Evolutionary conservation across 495 filamentous ascomycete genomes (phyloP).

Genomic region (Hypoxylon trugodes): DNA sequence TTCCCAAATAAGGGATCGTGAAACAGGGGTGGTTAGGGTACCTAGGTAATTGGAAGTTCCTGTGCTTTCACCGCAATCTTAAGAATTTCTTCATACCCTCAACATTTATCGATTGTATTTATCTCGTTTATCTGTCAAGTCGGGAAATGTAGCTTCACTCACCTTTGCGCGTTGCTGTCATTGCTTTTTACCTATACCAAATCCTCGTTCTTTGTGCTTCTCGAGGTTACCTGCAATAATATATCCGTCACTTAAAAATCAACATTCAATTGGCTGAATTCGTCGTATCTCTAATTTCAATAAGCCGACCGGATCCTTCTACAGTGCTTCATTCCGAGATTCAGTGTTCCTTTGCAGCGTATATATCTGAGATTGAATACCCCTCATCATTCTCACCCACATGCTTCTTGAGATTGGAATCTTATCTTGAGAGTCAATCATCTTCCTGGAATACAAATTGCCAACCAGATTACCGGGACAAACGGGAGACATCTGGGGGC

Average conservation of each 20-base stretch:
- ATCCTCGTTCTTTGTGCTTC: constrained; percentile 2
- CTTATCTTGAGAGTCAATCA: constrained; percentile 7
- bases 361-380: not conserved
- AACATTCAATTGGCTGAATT: constrained; percentile 26
- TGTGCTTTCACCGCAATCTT: constrained; percentile 18
- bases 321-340: not conserved
- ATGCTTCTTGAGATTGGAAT: constrained; percentile 2
- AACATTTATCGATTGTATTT: too few species aligned
- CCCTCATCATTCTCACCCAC: not conserved
- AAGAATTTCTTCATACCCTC: too few species aligned
- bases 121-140: not conserved
- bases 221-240: constrained; percentile 17
- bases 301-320: constrained; percentile 14
- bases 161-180: constrained; percentile 8
- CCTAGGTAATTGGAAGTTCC: too few species aligned
- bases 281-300: constrained; percentile 3
- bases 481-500: constrained; percentile 6
- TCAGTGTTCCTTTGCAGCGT: constrained; percentile 7
- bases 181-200: constrained; percentile 11
- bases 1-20: not conserved
- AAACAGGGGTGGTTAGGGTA: constrained; percentile 11
- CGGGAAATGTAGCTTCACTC: constrained; percentile 13
- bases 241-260: constrained; percentile 12
- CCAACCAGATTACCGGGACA: constrained; percentile 8
- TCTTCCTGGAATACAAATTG: constrained; percentile 7